phyloP scores from a whole-genome alignment of 768 basidiomycete genomes.

The Austroboletus eburneus region DNA sequence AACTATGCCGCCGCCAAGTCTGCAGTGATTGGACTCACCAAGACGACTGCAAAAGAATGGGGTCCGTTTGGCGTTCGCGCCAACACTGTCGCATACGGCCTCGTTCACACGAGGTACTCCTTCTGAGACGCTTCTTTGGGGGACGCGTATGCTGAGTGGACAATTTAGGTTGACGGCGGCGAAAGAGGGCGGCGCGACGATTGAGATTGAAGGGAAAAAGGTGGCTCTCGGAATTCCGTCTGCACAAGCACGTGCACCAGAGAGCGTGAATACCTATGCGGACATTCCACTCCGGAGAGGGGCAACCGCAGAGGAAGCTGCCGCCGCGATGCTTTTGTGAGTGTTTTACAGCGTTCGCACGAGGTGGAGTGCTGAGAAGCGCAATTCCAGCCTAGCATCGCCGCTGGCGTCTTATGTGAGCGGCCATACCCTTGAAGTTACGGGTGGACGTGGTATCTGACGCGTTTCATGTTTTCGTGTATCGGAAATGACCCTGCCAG shows the following conservation, averaged over 20 bases:
- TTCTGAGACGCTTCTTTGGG: neutral
- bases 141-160: conserved; percentile 2
- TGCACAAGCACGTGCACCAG: conserved; percentile 37
- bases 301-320: conserved; percentile 72
- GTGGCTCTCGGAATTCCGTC: conserved; percentile 78
- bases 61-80: conserved; percentile 77
- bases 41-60: conserved; percentile 88
- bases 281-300: conserved; percentile 66
- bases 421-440: conserved; percentile 82
- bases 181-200: conserved; percentile 71
- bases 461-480: neutral
- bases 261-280: conserved; percentile 39
- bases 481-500: too few species aligned
- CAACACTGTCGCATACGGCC: conserved; percentile 76
- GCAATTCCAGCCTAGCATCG: conserved; percentile 56
- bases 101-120: conserved; percentile 66
- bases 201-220: conserved; percentile 80
- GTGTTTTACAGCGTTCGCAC: conserved; percentile 24
- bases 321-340: conserved; percentile 71
- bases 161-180: conserved; percentile 61
- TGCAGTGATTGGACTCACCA: conserved; percentile 74
- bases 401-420: conserved; percentile 77
- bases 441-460: conserved; percentile 75
- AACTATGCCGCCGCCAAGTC: conserved; percentile 82
- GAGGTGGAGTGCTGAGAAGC: neutral